These are phyloP conservation scores for Plasmodiophora brassicae DNA, from an alignment of 208 protist species.

Conservation along the genomic window DNA sequence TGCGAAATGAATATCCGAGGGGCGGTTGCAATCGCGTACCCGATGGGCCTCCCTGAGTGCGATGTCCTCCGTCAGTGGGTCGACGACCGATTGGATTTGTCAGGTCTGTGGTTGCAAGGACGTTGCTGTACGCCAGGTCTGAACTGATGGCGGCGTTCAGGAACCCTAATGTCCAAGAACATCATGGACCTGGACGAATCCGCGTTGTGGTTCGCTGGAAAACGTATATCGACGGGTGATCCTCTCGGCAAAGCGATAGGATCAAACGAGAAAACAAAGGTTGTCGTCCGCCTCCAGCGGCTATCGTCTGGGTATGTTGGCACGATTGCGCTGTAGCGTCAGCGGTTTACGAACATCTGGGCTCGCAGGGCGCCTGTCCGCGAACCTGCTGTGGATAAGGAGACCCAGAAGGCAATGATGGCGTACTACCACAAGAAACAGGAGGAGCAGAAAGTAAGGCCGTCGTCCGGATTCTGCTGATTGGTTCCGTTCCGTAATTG, in stretches of 20 bases:
- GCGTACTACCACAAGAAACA: conserved; percentile 53
- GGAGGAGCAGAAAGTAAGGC: conserved; percentile 30
- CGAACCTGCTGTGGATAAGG: conserved; percentile 48
- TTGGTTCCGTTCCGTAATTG: conserved; percentile 24
- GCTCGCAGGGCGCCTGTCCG: background rate
- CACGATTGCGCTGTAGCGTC: background rate
- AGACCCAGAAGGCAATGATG: conserved; percentile 55
- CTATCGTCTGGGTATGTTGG: background rate
- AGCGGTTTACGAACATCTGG: background rate
- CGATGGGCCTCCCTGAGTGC: background rate
- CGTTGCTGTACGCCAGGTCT: too few relatives aligned
- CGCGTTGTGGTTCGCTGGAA: conserved; percentile 47
- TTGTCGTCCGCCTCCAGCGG: conserved; percentile 47
- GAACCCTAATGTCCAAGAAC: conserved; percentile 1
- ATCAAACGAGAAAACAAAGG: conserved; percentile 55
- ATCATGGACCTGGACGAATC: conserved; percentile 37
- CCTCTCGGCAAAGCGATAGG: conserved; percentile 37
- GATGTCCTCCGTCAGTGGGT: background rate
- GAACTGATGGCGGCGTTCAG: too few relatives aligned
- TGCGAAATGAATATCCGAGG: conserved; percentile 35
- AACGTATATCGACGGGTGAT: conserved; percentile 1
- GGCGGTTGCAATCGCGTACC: conserved; percentile 32
- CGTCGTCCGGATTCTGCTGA: background rate
- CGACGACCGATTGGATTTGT: too few relatives aligned
- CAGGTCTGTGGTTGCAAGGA: too few relatives aligned